phyloP scores from a whole-genome alignment of 1,284 basidiomycete genomes.

The Porogramme epimiltina region DNA sequence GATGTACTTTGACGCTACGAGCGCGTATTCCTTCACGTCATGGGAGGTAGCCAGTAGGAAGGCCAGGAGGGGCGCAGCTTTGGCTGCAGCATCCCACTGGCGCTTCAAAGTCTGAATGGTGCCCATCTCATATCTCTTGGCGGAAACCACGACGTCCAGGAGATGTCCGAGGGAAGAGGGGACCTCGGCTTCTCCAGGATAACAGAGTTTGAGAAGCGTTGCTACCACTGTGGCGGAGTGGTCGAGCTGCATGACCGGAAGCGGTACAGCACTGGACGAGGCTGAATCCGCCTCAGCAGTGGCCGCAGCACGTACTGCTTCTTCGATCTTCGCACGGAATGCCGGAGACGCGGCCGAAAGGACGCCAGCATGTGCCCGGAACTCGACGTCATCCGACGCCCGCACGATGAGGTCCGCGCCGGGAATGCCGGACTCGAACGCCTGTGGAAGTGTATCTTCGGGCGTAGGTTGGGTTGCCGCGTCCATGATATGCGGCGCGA shows the following conservation, averaged over 20 bases:
- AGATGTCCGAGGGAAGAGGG: not conserved
- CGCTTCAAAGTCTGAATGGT: not conserved
- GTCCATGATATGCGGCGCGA: not conserved
- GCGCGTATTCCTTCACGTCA: not conserved
- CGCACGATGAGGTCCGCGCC: slow-evolving; percentile 15
- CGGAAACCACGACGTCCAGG: not conserved
- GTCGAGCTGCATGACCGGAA: not conserved
- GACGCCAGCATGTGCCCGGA: slow-evolving; percentile 3
- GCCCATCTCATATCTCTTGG: slow-evolving; percentile 1
- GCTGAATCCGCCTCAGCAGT: not conserved
- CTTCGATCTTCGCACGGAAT: not conserved
- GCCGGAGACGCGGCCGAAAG: no score
- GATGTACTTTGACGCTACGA: not conserved
- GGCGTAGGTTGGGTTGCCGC: not conserved
- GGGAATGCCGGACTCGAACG: not conserved
- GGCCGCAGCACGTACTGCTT: not conserved
- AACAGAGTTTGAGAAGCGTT: slow-evolving; percentile 3
- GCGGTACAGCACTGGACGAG: not conserved
- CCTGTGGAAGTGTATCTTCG: not conserved
- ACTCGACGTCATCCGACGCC: slow-evolving; percentile 22
- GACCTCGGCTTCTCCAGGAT: not conserved
- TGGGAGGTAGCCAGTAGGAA: slow-evolving; percentile 1
- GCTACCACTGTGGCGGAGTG: not conserved
- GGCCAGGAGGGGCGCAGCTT: not conserved
- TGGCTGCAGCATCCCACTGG: not conserved